Evolutionary conservation across 768 basidiomycete species (phyloP), one percentile per base, ranked within the genome.

Genomic region (Leccinum sublutescens): DNA sequence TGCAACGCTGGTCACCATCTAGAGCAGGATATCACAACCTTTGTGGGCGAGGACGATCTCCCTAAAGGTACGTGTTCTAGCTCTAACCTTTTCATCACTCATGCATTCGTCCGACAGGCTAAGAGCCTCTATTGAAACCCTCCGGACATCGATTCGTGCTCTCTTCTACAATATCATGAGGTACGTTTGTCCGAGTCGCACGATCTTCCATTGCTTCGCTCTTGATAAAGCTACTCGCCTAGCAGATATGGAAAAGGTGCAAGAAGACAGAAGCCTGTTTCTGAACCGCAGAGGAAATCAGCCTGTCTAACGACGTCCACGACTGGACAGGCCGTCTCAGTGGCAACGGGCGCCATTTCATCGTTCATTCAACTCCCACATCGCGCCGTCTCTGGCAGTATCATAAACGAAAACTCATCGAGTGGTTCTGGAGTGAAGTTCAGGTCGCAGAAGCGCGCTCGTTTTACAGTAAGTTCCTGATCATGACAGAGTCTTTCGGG

Each of bases 341-440:
- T 66, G 76, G 81, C 65, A 83, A 87, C 71, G 94, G 96, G 70
- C 85, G 87, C 40, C 84, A 90, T 74, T 97, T 97, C 68, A 84
- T 96, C 27, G 27, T 29, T 29, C 27, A 29, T 29, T 29, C 27
- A 29, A 29, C 68, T 91, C 91, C 2, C 91, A 89, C 67, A 86
- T 96, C 62, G 97, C 70, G 95, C 94, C 45, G 93, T 94, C 23
- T 94, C 92, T 0, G 93, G 95, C 67, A 93, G 94, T 47, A 96
- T 96, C 63, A 93, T 96, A 61, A 96, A 96, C 74, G 95, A 96
- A 75, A 97, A 97, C 74, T 97, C 12, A 82, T 96, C 50, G 93
- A 95, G 73, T 88, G 94, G 21, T 96, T 96, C 76, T 91, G 90
- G 14, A 85, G 82, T 58, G 95, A 96, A 71, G 91, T 96, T 10